phyloP scores from a whole-genome alignment of 2,329 filamentous ascomycete species.

The Mycocentrospora acerina region DNA sequence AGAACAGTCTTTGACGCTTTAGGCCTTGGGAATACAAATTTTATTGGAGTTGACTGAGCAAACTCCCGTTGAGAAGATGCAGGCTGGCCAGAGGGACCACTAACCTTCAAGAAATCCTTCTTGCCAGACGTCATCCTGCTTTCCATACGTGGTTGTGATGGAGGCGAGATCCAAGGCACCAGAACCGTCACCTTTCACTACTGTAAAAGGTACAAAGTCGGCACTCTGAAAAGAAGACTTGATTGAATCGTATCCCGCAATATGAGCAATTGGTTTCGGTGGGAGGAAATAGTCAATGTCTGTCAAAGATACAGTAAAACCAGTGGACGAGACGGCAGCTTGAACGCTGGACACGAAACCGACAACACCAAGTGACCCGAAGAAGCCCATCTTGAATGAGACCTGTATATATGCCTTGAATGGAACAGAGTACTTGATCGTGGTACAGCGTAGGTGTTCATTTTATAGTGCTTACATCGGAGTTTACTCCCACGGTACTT shows the following conservation, averaged over 20 bases:
- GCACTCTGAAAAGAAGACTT: conserved; percentile 19
- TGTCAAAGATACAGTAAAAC: conserved; percentile 44
- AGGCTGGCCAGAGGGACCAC: background rate
- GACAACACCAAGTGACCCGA: conserved; percentile 5
- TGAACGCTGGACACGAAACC: conserved; percentile 7
- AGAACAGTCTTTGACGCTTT: too few species aligned
- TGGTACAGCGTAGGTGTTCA: background rate
- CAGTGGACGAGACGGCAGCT: conserved; percentile 36
- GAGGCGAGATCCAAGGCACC: conserved; percentile 19
- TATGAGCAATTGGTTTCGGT: conserved; percentile 36
- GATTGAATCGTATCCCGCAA: conserved; percentile 26
- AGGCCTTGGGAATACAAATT: too few species aligned
- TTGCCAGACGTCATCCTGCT: conserved; percentile 46
- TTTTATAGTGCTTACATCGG: background rate
- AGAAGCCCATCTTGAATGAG: conserved; percentile 13
- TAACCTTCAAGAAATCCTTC: conserved; percentile 41
- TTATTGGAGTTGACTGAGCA: too few species aligned
- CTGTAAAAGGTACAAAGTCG: conserved; percentile 42
- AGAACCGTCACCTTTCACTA: conserved; percentile 32
- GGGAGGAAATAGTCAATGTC: conserved; percentile 46
- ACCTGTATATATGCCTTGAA: background rate
- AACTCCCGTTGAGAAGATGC: background rate
- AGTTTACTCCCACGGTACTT: background rate
- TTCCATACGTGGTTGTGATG: conserved; percentile 29
- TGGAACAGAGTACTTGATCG: background rate